Conservation (phyloP, 2,329 filamentous ascomycete species). For the Botrytis deweyae region DNA sequence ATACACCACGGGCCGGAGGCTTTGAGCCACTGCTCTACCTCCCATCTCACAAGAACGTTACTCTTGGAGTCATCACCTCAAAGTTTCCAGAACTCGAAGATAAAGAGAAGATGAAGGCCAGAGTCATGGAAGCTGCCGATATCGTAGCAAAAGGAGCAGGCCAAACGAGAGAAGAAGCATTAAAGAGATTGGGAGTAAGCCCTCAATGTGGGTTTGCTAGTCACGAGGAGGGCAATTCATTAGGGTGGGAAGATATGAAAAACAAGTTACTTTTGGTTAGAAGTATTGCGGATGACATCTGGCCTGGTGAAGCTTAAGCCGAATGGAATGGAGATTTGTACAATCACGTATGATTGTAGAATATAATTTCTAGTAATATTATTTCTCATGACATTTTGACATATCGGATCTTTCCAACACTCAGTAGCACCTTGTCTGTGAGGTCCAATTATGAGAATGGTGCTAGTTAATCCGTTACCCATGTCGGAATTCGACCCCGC, state of each 20-base stretch:
- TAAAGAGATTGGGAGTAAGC: constrained; percentile 66
- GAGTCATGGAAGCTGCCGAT: constrained; percentile 60
- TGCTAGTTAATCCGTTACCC: not conserved
- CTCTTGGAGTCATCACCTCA: constrained; percentile 62
- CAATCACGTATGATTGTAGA: not conserved
- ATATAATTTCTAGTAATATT: not conserved
- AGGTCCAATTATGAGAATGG: not conserved
- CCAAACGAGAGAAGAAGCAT: constrained; percentile 63
- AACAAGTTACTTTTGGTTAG: constrained; percentile 71
- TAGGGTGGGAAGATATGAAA: constrained; percentile 69
- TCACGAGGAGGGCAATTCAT: constrained; percentile 56
- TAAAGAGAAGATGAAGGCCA: constrained; percentile 61
- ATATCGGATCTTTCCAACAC: not conserved
- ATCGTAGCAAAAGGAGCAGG: constrained; percentile 68
- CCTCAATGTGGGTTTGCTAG: constrained; percentile 66
- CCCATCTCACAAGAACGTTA: constrained; percentile 62
- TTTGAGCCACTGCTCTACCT: constrained; percentile 64
- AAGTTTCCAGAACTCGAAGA: constrained; percentile 63
- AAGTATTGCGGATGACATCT: constrained; percentile 70
- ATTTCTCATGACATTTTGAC: not conserved
- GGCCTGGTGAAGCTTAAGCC: constrained; percentile 45
- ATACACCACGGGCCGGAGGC: constrained; percentile 62
- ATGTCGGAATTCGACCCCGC: not conserved
- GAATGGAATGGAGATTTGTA: not conserved
- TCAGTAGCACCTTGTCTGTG: not conserved